These are phyloP conservation scores for Jamesozyma piceae DNA, from an alignment of 805 yeast species.

Conservation along the genomic window DNA sequence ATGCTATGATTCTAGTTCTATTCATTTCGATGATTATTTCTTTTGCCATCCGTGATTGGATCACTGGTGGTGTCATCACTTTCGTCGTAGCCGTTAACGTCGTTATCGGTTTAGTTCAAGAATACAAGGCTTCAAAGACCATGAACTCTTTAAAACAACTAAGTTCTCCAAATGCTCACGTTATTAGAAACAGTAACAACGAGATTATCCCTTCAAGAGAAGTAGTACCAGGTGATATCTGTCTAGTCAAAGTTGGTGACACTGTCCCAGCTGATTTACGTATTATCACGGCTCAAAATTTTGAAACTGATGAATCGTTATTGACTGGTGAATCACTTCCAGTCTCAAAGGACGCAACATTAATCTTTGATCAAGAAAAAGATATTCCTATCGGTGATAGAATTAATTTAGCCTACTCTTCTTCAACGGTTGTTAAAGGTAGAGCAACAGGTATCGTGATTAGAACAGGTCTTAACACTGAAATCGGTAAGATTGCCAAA, in stretches of 20 bases:
- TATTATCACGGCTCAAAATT: conserved; percentile 61
- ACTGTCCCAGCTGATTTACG: conserved; percentile 93
- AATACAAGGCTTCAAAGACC: conserved; percentile 88
- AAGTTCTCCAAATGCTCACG: conserved; percentile 89
- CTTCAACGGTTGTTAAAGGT: conserved; percentile 91
- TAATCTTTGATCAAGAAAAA: conserved; percentile 26
- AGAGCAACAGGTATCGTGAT: conserved; percentile 87
- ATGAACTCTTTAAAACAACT: conserved; percentile 84
- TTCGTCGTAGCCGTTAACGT: conserved; percentile 87
- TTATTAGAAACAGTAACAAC: conserved; percentile 68
- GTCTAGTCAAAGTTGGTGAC: conserved; percentile 85
- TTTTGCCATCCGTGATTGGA: conserved; percentile 84
- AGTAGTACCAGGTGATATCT: conserved; percentile 93
- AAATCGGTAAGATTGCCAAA: conserved; percentile 90
- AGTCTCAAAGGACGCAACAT: conserved; percentile 51
- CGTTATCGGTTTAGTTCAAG: conserved; percentile 91
- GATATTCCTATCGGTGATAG: conserved; percentile 58
- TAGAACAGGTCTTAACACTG: conserved; percentile 85
- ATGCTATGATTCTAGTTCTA: conserved; percentile 80
- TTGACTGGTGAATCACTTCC: conserved; percentile 93
- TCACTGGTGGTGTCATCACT: conserved; percentile 87
- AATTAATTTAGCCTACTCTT: conserved; percentile 79
- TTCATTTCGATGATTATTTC: conserved; percentile 82
- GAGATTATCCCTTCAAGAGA: conserved; percentile 70
- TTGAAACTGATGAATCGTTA: conserved; percentile 84